phyloP scores from a whole-genome alignment of 805 yeast species.

The Sugiyamaella smithiae region DNA sequence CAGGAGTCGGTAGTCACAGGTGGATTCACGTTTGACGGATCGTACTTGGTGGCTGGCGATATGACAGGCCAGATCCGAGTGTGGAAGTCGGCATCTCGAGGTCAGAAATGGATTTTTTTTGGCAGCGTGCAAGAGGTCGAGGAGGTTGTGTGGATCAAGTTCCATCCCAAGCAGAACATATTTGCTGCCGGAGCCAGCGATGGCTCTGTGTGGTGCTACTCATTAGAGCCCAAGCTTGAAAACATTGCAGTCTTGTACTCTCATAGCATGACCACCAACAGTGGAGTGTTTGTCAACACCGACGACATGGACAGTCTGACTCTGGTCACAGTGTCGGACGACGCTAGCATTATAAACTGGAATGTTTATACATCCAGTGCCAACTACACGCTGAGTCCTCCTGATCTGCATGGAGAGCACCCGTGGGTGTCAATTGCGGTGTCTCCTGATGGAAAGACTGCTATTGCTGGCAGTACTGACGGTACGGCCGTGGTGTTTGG shows the following conservation, averaged over 20 bases:
- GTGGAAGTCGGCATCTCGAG: constrained; percentile 67
- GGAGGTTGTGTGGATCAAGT: constrained; percentile 79
- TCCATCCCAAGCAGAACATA: constrained; percentile 71
- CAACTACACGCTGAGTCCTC: constrained; percentile 44
- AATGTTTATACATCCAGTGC: constrained; percentile 75
- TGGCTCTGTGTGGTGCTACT: constrained; percentile 94
- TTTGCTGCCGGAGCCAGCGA: constrained; percentile 92
- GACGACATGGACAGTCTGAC: constrained; percentile 58
- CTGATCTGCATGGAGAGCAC: constrained; percentile 70
- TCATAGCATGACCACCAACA: constrained; percentile 77
- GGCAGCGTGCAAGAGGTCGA: constrained; percentile 81
- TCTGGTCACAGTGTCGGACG: constrained; percentile 76
- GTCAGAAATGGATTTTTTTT: constrained; percentile 74
- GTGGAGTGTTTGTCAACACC: constrained; percentile 68
- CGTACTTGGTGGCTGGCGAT: constrained; percentile 81
- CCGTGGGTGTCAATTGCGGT: constrained; percentile 82
- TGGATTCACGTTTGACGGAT: constrained; percentile 80
- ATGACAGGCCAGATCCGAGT: constrained; percentile 87
- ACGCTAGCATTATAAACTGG: constrained; percentile 86
- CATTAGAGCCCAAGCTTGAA: constrained; percentile 61
- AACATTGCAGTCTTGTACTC: constrained; percentile 44
- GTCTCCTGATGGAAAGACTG: constrained; percentile 47
- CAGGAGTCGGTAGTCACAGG: constrained; percentile 85
- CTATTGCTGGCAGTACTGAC: constrained; percentile 85
- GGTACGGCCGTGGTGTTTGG: constrained; percentile 82